phyloP scores from a whole-genome alignment of 179 eudicot species.

The Heliamphora pulchella region DNA sequence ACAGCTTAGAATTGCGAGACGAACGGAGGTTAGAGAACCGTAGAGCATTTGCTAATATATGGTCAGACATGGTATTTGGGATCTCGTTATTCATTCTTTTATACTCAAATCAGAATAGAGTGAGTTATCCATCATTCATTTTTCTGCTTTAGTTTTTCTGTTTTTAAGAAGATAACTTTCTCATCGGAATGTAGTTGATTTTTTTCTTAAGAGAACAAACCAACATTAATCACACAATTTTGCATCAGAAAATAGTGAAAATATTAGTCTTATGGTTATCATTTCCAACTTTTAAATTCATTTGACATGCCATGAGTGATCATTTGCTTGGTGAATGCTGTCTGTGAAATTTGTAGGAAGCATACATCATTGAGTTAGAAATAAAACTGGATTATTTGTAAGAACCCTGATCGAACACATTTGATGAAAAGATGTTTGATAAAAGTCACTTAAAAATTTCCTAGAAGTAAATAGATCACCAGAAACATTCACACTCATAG shows the following conservation, averaged over 20 bases:
- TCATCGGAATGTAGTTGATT: background rate
- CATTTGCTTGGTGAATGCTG: background rate
- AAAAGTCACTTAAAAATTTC: background rate
- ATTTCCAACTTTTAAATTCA: background rate
- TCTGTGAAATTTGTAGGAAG: background rate
- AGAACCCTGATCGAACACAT: background rate
- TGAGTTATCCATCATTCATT: conserved; percentile 32
- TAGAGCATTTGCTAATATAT: conserved; percentile 87
- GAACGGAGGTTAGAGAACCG: conserved; percentile 82
- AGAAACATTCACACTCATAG: too few relatives aligned
- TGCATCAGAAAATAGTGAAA: background rate
- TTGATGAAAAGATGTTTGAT: background rate
- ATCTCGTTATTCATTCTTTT: conserved; percentile 66
- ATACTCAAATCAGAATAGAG: conserved; percentile 78
- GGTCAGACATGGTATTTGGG: conserved; percentile 86
- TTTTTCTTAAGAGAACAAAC: background rate
- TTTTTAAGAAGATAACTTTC: background rate
- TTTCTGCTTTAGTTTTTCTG: conserved; percentile 13
- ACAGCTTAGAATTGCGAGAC: conserved; percentile 83
- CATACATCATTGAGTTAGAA: background rate
- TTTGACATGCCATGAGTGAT: background rate
- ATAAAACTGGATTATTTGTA: too few relatives aligned
- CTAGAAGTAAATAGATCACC: too few relatives aligned
- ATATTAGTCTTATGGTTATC: background rate
- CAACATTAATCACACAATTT: background rate